phyloP scores from a whole-genome alignment of 805 yeast species.

The Sporopachydermia quercuum region DNA sequence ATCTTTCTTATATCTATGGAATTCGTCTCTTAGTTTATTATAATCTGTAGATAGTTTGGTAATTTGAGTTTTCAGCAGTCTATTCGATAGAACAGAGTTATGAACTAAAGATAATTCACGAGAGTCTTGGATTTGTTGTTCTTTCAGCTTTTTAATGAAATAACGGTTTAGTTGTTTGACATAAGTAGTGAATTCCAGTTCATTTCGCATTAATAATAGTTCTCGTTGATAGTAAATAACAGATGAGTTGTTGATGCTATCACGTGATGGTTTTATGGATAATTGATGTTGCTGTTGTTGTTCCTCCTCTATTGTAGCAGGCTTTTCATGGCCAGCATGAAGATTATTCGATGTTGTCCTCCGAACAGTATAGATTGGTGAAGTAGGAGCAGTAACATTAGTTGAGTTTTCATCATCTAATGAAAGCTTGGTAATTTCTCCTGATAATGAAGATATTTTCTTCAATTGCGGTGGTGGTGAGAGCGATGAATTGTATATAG shows the following conservation, averaged over 20 bases:
- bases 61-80: constrained; percentile 14
- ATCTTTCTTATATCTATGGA: constrained; percentile 18
- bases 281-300: too few species aligned
- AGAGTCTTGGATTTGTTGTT: constrained; percentile 15
- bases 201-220: constrained; percentile 39
- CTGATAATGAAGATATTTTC: too few species aligned
- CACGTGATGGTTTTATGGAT: too few species aligned
- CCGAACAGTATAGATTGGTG: constrained; percentile 3
- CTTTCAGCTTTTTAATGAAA: constrained; percentile 19
- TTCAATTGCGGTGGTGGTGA: too few species aligned
- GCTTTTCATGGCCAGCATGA: constrained; percentile 5
- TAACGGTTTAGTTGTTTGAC: constrained; percentile 31
- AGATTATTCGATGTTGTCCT: constrained; percentile 2
- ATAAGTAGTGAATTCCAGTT: constrained; percentile 43
- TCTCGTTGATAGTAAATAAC: constrained; percentile 42
- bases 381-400: constrained; percentile 3
- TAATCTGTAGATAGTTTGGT: constrained; percentile 15
- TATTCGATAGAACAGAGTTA: constrained; percentile 15
- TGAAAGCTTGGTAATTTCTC: too few species aligned
- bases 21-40: constrained; percentile 17
- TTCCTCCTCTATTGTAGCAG: too few species aligned
- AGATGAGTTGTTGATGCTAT: constrained; percentile 13
- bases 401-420: not conserved
- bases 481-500: constrained; percentile 8
- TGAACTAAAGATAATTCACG: constrained; percentile 17